A percentile compares a stretch with the other conserved stretches of the same genome.
Evolutionary conservation across 1,139 yeast species (phyloP).

Genomic region (Kluyveromyces sp.): DNA sequence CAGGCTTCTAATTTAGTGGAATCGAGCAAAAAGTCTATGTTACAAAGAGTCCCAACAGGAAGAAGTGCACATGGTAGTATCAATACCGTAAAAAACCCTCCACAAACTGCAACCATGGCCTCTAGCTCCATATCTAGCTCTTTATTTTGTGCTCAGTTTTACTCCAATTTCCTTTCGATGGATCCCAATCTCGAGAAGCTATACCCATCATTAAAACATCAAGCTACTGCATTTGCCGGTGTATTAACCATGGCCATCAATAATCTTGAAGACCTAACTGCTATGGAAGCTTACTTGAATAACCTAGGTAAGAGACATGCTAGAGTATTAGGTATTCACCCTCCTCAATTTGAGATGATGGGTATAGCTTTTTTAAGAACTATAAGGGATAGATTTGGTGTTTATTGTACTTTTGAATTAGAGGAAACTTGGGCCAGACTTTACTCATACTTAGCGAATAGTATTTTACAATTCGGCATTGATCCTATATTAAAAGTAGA

Average conservation of each 20-base stretch:
- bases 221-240: constrained; percentile 75
- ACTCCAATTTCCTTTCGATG: constrained; percentile 49
- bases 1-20: not conserved
- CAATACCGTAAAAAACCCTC: not conserved
- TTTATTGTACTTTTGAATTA: constrained; percentile 40
- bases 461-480: constrained; percentile 54
- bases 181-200: constrained; percentile 46
- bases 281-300: constrained; percentile 52
- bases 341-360: constrained; percentile 66
- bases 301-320: constrained; percentile 70
- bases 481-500: constrained; percentile 43
- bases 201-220: constrained; percentile 61
- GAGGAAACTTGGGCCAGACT: constrained; percentile 66
- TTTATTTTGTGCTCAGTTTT: constrained; percentile 54
- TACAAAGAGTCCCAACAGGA: not conserved
- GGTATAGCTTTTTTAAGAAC: constrained; percentile 73
- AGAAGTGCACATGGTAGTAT: not conserved
- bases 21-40: not conserved
- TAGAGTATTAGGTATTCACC: constrained; percentile 66
- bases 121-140: constrained; percentile 37
- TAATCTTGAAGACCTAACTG: constrained; percentile 35
- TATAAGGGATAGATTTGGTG: constrained; percentile 58
- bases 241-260: constrained; percentile 58
- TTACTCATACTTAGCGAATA: constrained; percentile 50
- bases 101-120: not conserved